These are phyloP conservation scores for Aegilops umbellulata DNA, from an alignment of 176 grass and related monocot genomes.

Conservation along the genomic window DNA sequence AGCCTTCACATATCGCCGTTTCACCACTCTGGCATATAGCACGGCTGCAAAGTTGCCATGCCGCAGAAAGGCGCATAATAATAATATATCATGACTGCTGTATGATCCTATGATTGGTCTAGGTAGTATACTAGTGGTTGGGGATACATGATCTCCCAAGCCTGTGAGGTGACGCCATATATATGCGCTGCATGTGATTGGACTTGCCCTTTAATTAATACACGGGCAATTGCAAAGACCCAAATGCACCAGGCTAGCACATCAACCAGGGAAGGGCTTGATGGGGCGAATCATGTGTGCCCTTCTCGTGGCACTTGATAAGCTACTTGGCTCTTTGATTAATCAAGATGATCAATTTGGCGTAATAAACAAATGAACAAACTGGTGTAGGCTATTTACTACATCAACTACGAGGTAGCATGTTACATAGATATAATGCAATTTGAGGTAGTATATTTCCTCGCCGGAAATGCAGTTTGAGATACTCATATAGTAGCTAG, in stretches of 20 bases:
- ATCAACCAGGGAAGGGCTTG: neutral
- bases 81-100: neutral
- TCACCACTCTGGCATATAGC: neutral
- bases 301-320: slow-evolving; percentile 27
- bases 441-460: neutral
- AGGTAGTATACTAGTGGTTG: slow-evolving; percentile 23
- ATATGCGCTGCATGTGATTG: slow-evolving; percentile 32
- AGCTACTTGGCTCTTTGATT: slow-evolving; percentile 28
- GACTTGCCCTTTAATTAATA: neutral
- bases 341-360: neutral
- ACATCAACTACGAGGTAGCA: neutral
- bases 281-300: slow-evolving; percentile 39
- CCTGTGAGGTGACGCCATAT: slow-evolving; percentile 16
- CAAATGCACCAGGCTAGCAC: slow-evolving; percentile 22
- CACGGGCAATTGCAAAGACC: neutral
- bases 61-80: neutral
- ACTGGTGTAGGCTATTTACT: neutral
- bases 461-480: neutral
- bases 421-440: neutral
- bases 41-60: slow-evolving; percentile 17
- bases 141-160: neutral
- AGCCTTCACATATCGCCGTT: neutral
- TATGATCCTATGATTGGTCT: slow-evolving; percentile 32
- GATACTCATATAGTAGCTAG: neutral
- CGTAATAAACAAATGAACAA: neutral